phyloP scores from a whole-genome alignment of 352 stramenopile genomes.

The Phytophthora hybrid region DNA sequence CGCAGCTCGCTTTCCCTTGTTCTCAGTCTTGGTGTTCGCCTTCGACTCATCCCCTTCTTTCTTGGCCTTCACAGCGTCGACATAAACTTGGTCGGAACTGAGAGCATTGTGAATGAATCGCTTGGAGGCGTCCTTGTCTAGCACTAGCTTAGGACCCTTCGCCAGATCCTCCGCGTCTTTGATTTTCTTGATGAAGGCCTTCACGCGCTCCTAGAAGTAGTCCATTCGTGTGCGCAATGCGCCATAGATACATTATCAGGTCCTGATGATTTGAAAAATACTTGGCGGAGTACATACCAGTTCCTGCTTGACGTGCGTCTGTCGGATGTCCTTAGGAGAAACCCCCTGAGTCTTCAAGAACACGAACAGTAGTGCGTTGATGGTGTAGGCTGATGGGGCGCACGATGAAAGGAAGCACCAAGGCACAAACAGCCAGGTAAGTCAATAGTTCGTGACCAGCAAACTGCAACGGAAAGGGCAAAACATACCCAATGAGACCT shows the following conservation, averaged over 20 bases:
- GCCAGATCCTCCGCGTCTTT: conserved; percentile 87
- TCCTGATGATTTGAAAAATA: neutral
- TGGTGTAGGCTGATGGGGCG: conserved; percentile 71
- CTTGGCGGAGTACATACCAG: conserved; percentile 47
- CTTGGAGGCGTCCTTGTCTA: conserved; percentile 85
- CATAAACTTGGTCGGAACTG: conserved; percentile 87
- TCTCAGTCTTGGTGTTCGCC: conserved; percentile 49
- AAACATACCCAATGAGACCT: conserved; percentile 81
- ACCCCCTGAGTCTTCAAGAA: conserved; percentile 90
- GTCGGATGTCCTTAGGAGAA: conserved; percentile 87
- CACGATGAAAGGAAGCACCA: neutral
- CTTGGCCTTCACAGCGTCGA: conserved; percentile 68
- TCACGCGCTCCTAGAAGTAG: conserved; percentile 75
- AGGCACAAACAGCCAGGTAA: conserved; percentile 6
- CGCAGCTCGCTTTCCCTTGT: conserved; percentile 33
- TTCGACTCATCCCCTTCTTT: conserved; percentile 42
- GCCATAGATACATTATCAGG: too few species aligned
- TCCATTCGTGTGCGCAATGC: neutral
- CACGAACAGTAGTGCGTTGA: conserved; percentile 90
- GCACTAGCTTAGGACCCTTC: conserved; percentile 75
- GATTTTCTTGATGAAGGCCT: conserved; percentile 91
- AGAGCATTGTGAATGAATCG: conserved; percentile 88
- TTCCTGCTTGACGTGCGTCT: conserved; percentile 92
- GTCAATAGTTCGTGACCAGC: conserved; percentile 4
- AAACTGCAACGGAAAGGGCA: neutral